A percentile compares a stretch with the other conserved stretches of the same genome.
These are phyloP conservation scores for Urochloa ruziziensis DNA, from an alignment of 176 grass and related monocot genomes.

Conservation along the genomic window DNA sequence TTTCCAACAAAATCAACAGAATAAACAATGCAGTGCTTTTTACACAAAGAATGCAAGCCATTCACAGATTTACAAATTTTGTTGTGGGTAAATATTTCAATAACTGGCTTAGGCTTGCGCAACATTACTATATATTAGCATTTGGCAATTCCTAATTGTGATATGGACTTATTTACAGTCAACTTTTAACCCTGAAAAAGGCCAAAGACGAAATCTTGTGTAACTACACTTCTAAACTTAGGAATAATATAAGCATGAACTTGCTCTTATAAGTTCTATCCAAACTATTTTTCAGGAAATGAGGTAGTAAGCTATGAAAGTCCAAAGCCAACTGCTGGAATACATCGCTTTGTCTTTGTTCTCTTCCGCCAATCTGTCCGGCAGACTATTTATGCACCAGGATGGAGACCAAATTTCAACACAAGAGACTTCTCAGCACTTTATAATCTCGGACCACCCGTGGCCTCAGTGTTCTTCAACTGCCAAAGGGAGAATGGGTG, in stretches of 20 bases:
- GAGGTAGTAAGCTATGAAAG: constrained; percentile 88
- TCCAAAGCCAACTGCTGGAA: constrained; percentile 84
- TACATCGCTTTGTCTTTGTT: constrained; percentile 86
- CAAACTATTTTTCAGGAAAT: constrained; percentile 63
- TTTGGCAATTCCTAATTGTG: neutral
- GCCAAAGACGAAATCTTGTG: neutral
- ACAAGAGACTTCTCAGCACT: constrained; percentile 84
- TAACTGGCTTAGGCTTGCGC: neutral
- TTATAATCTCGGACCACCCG: constrained; percentile 80
- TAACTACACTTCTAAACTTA: neutral
- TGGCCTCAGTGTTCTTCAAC: constrained; percentile 89
- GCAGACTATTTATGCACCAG: constrained; percentile 74
- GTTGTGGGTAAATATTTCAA: constrained; percentile 16
- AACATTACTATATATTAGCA: neutral
- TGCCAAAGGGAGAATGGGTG: constrained; percentile 97
- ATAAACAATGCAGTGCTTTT: neutral
- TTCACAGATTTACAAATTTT: neutral
- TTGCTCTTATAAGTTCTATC: constrained; percentile 23
- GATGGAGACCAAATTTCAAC: constrained; percentile 98
- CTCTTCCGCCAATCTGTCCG: constrained; percentile 75
- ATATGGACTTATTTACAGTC: neutral
- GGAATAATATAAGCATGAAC: neutral
- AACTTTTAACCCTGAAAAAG: constrained; percentile 8
- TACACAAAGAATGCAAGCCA: constrained; percentile 8
- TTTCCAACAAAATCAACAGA: neutral